Evolutionary conservation across 305 asterid species (phyloP).

Genomic region (Solanum hybrid): DNA sequence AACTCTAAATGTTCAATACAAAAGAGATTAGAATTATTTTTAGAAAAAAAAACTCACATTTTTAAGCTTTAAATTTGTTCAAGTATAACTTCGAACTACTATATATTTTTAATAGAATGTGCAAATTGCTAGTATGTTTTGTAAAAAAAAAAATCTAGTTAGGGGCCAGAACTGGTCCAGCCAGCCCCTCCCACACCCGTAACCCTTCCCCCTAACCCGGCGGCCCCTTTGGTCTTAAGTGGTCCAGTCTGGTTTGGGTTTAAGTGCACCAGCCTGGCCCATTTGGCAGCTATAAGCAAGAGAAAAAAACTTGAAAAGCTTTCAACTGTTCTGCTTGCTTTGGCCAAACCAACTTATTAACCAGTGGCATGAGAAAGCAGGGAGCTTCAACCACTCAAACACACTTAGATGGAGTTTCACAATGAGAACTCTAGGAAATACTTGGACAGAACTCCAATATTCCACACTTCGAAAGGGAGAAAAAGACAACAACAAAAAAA

Average conservation of each 20-base stretch:
- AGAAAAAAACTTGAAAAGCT: neutral
- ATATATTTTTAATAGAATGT: neutral
- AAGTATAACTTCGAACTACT: neutral
- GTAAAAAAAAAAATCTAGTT: neutral
- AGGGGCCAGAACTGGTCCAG: neutral
- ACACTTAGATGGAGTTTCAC: neutral
- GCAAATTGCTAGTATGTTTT: neutral
- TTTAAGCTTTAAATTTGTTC: neutral
- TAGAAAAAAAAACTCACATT: neutral
- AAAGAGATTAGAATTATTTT: neutral
- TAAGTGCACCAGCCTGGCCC: neutral
- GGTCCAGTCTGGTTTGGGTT: neutral
- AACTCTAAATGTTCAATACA: neutral
- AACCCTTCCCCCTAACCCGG: neutral
- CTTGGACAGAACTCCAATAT: neutral
- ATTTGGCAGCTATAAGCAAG: neutral
- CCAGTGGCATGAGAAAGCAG: neutral
- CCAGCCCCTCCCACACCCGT: neutral
- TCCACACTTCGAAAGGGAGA: neutral
- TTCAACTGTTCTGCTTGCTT: neutral
- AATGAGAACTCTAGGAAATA: neutral
- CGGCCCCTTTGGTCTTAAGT: neutral
- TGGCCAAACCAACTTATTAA: neutral
- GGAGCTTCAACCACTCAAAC: neutral
- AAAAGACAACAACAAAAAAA: neutral